Percentiles rank a stretch among this genome's conserved stretches.
Conservation (phyloP, 768 basidiomycete species). For the Rhizopogon sp. region DNA sequence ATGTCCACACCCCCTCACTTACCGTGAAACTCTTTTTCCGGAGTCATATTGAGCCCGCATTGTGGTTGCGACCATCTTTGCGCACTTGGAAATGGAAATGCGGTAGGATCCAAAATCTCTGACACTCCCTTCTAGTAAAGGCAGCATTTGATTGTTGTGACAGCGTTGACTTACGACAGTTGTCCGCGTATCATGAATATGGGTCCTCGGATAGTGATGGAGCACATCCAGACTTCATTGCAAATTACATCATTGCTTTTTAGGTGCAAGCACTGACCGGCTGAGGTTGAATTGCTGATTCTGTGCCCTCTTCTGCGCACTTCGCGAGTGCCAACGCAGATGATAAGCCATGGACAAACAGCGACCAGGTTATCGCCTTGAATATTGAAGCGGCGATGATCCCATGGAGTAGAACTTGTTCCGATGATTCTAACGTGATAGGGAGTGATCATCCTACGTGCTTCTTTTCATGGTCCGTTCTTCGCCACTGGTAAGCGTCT, state of each 20-base stretch:
- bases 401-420: not conserved
- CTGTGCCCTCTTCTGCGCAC: not conserved
- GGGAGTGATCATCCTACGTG: not conserved
- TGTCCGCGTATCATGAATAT: constrained; percentile 1
- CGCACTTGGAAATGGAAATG: constrained; percentile 5
- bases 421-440: not conserved
- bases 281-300: not conserved
- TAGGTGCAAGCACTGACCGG: not conserved
- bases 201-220: constrained; percentile 4
- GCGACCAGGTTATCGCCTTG: not conserved
- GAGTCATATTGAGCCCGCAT: not conserved
- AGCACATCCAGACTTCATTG: not conserved
- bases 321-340: not conserved
- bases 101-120: not conserved
- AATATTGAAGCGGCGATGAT: not conserved
- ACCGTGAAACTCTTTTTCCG: not conserved
- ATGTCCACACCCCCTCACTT: not conserved
- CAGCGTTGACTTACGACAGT: constrained; percentile 3
- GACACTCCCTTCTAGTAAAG: not conserved
- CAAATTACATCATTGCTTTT: not conserved
- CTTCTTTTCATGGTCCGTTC: not conserved
- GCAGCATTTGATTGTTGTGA: constrained; percentile 1
- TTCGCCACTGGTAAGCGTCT: not conserved
- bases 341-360: not conserved
- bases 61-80: not conserved